These are phyloP conservation scores for Akanthomyces dipterigenus DNA, from an alignment of 2,329 filamentous ascomycete genomes.

Conservation along the genomic window DNA sequence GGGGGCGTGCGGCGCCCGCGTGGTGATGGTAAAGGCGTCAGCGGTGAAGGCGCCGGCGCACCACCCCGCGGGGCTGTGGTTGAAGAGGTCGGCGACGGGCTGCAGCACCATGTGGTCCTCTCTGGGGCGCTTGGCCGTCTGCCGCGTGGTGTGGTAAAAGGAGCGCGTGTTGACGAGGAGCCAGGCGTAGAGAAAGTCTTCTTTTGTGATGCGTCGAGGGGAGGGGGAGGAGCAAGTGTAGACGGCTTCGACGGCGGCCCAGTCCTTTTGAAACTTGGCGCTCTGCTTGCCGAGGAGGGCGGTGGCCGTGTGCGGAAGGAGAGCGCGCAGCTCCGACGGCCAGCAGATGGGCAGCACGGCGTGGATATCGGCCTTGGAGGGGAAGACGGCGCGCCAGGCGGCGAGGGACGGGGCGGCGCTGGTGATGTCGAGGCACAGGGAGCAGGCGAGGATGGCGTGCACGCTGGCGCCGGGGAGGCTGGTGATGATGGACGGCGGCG, in stretches of 20 bases:
- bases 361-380: conserved; percentile 51
- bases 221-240: too few species aligned
- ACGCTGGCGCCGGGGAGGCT: conserved; percentile 49
- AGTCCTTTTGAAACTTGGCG: conserved; percentile 36
- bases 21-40: conserved; percentile 48
- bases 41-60: conserved; percentile 48
- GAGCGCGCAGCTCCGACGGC: conserved; percentile 33
- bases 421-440: conserved; percentile 49
- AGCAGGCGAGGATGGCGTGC: conserved; percentile 67
- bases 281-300: conserved; percentile 47
- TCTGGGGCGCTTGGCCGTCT: conserved; percentile 34
- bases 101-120: conserved; percentile 62
- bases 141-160: conserved; percentile 49
- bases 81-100: conserved; percentile 69
- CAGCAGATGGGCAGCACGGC: conserved; percentile 41
- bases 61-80: conserved; percentile 45
- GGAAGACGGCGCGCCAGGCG: conserved; percentile 62
- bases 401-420: conserved; percentile 41
- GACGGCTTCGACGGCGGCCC: conserved; percentile 26
- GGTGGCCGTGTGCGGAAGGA: conserved; percentile 36
- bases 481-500: conserved; percentile 45
- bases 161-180: conserved; percentile 56
- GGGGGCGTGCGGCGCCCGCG: conserved; percentile 40
- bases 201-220: conserved; percentile 21
- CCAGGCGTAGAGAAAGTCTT: conserved; percentile 49